phyloP scores from a whole-genome alignment of 805 yeast genomes.

The Zygoascus tannicola region DNA sequence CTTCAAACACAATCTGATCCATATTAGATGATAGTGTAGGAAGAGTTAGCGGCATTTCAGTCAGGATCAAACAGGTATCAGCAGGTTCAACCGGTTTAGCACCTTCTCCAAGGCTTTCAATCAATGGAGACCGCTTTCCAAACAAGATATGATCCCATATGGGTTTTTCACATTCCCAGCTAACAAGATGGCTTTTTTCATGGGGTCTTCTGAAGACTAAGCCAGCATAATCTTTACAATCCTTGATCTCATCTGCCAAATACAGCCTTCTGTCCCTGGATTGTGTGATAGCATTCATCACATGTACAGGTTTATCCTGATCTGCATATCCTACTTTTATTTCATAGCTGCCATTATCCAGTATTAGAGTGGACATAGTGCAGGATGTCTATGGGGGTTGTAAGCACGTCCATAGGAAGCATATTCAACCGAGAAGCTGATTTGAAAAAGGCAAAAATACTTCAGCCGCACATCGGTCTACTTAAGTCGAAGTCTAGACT shows the following conservation, averaged over 20 bases:
- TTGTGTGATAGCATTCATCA: constrained; percentile 63
- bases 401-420: no score
- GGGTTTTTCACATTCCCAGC: constrained; percentile 84
- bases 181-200: constrained; percentile 78
- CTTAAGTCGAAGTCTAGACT: no score
- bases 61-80: constrained; percentile 54
- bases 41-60: constrained; percentile 74
- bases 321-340: constrained; percentile 54
- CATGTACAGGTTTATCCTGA: constrained; percentile 29
- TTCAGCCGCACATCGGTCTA: no score
- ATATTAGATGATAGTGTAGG: constrained; percentile 75
- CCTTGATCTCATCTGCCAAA: constrained; percentile 59
- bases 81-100: constrained; percentile 26
- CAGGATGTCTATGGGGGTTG: no score
- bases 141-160: constrained; percentile 81
- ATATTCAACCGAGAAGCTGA: no score
- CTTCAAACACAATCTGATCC: constrained; percentile 91
- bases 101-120: background rate
- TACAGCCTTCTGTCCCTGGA: constrained; percentile 67
- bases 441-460: no score
- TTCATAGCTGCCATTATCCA: constrained; percentile 87
- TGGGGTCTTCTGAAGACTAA: constrained; percentile 69
- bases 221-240: constrained; percentile 65
- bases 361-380: constrained; percentile 34
- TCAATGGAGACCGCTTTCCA: constrained; percentile 30